Percentiles rank a stretch among this genome's conserved stretches.
phyloP scores from a whole-genome alignment of 495 filamentous ascomycete genomes.

The Hyaloscypha bicolor region DNA sequence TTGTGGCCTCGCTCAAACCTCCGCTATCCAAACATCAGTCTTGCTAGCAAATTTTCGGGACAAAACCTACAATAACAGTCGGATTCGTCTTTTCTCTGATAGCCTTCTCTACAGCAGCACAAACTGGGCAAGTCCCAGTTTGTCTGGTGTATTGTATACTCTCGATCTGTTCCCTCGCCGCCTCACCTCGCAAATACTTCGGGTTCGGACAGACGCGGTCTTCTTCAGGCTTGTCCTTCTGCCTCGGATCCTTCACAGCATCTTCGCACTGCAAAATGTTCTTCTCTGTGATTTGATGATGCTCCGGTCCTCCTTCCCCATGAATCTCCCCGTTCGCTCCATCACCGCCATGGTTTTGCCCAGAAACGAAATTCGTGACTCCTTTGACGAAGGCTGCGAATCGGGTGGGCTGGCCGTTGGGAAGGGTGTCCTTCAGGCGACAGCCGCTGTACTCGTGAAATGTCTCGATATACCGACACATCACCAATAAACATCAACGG shows the following conservation, averaged over 20 bases:
- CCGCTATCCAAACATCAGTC: too few species aligned
- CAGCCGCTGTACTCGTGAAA: background rate
- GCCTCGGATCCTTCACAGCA: background rate
- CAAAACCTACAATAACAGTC: too few species aligned
- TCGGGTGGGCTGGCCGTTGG: background rate
- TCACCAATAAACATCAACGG: background rate
- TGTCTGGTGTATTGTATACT: too few species aligned
- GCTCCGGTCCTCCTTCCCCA: background rate
- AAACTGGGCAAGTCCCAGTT: too few species aligned
- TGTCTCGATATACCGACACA: conserved; percentile 2
- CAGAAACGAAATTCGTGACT: background rate
- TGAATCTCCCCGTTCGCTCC: background rate
- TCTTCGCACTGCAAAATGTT: background rate
- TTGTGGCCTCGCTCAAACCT: too few species aligned
- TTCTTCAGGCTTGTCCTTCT: background rate
- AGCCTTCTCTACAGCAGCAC: too few species aligned
- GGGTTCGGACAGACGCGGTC: background rate
- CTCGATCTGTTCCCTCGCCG: too few species aligned
- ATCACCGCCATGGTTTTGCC: background rate
- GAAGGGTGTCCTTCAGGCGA: background rate
- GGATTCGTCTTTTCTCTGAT: too few species aligned
- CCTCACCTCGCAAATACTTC: too few species aligned
- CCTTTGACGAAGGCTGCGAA: background rate
- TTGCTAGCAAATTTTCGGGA: too few species aligned
- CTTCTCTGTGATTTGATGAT: conserved; percentile 1